Conservation (phyloP, 805 yeast species). For the Starmerella etchellsii region DNA sequence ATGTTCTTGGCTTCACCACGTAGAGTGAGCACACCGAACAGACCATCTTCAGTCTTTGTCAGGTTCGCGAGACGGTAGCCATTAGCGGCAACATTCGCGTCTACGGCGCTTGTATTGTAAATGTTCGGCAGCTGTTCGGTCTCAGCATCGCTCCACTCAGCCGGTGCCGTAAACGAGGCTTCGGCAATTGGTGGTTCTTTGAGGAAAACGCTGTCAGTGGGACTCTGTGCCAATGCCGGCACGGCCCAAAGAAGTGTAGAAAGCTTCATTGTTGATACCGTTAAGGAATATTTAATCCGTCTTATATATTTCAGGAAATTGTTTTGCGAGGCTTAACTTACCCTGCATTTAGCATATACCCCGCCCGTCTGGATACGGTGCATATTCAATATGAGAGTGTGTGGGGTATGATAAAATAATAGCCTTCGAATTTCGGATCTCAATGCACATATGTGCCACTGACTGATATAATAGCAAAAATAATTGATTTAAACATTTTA, state of each 20-base stretch:
- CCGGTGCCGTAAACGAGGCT: not conserved
- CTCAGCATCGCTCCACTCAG: not conserved
- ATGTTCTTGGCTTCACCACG: not conserved
- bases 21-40: not conserved
- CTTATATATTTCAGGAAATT: too few relatives aligned
- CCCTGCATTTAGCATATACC: not conserved
- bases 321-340: not conserved
- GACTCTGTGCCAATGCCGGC: not conserved
- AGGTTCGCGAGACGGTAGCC: not conserved
- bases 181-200: not conserved
- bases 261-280: not conserved
- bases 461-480: too few relatives aligned
- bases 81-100: not conserved
- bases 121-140: conserved; percentile 1
- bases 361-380: not conserved
- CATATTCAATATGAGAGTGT: too few relatives aligned
- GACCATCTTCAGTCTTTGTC: not conserved
- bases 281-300: too few relatives aligned
- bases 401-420: too few relatives aligned
- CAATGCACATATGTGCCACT: too few relatives aligned
- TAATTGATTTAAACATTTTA: too few relatives aligned
- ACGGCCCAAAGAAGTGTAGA: not conserved
- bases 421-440: too few relatives aligned
- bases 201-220: not conserved
- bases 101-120: not conserved